Base-by-base conservation (phyloP, 768 basidiomycete genomes). In the Naganishia onofrii region DNA sequence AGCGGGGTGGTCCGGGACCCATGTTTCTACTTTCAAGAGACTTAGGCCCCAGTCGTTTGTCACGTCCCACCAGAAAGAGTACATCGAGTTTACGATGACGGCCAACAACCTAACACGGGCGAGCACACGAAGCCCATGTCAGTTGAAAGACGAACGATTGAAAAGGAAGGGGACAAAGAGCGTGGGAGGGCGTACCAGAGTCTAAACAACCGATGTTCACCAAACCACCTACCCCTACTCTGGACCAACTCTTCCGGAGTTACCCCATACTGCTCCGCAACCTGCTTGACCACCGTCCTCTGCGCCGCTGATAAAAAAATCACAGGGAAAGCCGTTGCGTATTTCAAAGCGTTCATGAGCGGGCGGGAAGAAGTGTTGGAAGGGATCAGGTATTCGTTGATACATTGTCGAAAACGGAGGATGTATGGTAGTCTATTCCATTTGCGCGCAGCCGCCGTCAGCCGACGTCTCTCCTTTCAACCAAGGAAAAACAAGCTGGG, bases 21-120 rank as follows among this genome's bases (percentile, higher is more conserved):
- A 82, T 6, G 79, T 80, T 19, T 74, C 70, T 4, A 76, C 72
- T 8, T 84, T 84, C 70, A 98, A 82, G 52, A 97, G 82, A 54
- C 88, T 86, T 67, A 99, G 84, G 6, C 96, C 96, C 94, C 95
- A 99, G 79, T 99, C 96, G 79, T 95, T 91, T 57, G 92, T 93
- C 52, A 98, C 86, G 81, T 98, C 96, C 96, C 96, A 99, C 91
- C 93, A 99, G 80, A 95, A 98, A 2, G 93, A 94, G 81, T 92
- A 99, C 34, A 90, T 79, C 3, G 94, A 95, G 81, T 98, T 98
- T 76, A 95, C 79, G 42, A 86, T 85, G 28, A 92, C 93, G 12
- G 89, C 86, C 54, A 96, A 80, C 19, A 97, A 80, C 93, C 93
- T 95, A 68, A 26, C 51, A 60, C 1, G 36, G 7, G 9, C 42